These are phyloP conservation scores for Kazachstania sp. DNA, from an alignment of 1,139 yeast species.

Conservation along the genomic window DNA sequence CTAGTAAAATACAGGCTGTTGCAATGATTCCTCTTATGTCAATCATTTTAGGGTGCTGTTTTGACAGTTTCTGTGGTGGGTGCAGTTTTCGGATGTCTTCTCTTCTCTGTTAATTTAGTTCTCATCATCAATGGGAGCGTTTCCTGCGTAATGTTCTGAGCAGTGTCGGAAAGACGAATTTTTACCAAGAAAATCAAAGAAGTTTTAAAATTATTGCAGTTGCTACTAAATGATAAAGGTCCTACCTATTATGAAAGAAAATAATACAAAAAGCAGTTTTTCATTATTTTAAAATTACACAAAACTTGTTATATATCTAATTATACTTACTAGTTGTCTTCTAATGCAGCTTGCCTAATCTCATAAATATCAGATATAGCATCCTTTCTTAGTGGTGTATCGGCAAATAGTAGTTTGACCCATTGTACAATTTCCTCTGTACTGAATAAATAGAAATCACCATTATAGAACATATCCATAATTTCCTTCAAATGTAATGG, in stretches of 20 bases:
- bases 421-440: conserved; percentile 58
- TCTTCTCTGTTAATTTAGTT: too few species aligned
- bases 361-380: conserved; percentile 55
- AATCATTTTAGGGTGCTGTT: neutral
- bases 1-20: too few species aligned
- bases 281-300: neutral
- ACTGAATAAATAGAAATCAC: conserved; percentile 62
- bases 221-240: too few species aligned
- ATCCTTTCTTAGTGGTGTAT: conserved; percentile 54
- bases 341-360: conserved; percentile 31
- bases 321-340: conserved; percentile 6
- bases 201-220: too few species aligned
- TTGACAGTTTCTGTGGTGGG: neutral
- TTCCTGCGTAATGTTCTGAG: too few species aligned
- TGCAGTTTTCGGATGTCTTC: neutral
- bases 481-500: conserved; percentile 57
- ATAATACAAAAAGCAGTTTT: too few species aligned
- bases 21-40: neutral
- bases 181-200: too few species aligned
- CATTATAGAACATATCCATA: conserved; percentile 60
- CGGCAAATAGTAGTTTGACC: conserved; percentile 58
- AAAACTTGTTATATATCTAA: neutral
- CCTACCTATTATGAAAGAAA: too few species aligned
- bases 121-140: too few species aligned
- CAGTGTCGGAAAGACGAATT: too few species aligned